Evolutionary conservation across 1,139 yeast genomes (phyloP), one percentile per base, ranked within the genome.

Genomic region (Magnusiomyces fungicola): DNA sequence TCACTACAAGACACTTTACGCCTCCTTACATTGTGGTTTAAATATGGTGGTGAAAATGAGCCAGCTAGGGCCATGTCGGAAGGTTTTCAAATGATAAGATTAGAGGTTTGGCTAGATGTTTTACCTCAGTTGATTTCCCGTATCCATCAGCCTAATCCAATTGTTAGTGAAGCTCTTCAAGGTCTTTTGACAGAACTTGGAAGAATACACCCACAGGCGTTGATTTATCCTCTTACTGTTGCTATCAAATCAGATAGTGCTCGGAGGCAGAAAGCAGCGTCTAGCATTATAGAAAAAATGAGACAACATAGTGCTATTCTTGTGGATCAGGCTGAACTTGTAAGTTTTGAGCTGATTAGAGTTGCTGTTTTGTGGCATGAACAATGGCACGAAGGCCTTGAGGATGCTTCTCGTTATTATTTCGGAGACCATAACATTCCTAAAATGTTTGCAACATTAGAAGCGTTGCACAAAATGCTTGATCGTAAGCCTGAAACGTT

Each of bases 311-410:
- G 96, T 45, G 78, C 97, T 0, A 69, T 71, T 0, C 71, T 94
- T 55, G 97, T 94, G 22, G 90, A 85, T 55, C 97, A 94, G 63
- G 90, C 97, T 0, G 96, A 89, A 58, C 67, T 90, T 53, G 97
- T 92, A n/a, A 85, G 96, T 69, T 82, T 81, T 57, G 98, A 94
- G 61, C 76, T 94, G 53, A 90, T 94, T 56, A 73, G 98, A 57
- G 96, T 89, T 16, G 97, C 97, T 0, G 97, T 92, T 1, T 70
- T 92, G 55, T 90, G 98, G 97, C 96, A 89, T 60, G 99, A 94
- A 62, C 85, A 85, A 64, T 94, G 99, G 98, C 90, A 90, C 60
- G 98, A 90, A 68, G 97, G 96, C 1, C 72, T 94, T 38, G 99
- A 94, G 64, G 97, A 92, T 69, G 98, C 98, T 0, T 89, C 96